Conservation (phyloP, 306 rosid species). For the Prunus armeniaca region DNA sequence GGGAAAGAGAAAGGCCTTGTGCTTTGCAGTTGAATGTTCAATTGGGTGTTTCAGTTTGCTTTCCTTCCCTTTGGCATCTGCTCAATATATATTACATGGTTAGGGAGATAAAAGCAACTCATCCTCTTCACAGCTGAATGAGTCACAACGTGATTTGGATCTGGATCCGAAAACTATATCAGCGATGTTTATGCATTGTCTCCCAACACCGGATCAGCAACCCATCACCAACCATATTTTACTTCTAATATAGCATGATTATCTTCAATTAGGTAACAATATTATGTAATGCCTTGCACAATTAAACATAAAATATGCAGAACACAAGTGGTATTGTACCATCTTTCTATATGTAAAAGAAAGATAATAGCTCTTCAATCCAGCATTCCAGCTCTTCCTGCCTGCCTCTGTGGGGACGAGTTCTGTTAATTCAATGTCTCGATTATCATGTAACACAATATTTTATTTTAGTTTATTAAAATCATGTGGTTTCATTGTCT, state of each 20-base stretch:
- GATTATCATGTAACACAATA: neutral
- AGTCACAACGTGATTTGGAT: neutral
- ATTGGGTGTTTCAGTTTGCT: slow-evolving; percentile 1
- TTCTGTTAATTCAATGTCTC: neutral
- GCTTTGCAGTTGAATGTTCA: neutral
- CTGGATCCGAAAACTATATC: slow-evolving; percentile 7
- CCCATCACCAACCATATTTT: slow-evolving; percentile 4
- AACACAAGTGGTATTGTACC: neutral
- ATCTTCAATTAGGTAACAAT: neutral
- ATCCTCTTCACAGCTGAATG: slow-evolving; percentile 4
- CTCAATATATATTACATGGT: slow-evolving; percentile 11
- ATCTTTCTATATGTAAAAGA: neutral
- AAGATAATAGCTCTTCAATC: neutral
- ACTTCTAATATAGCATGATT: neutral
- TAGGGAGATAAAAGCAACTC: neutral
- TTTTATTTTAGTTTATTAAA: neutral
- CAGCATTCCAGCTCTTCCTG: neutral
- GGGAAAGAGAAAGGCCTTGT: neutral
- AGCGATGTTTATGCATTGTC: slow-evolving; percentile 25
- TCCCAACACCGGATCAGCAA: slow-evolving; percentile 20
- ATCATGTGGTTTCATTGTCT: neutral
- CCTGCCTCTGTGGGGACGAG: neutral
- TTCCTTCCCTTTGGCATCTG: neutral
- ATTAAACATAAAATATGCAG: neutral
- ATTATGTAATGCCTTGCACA: neutral